A percentile compares a stretch with the other conserved stretches of the same genome.
Conservation (phyloP, 805 yeast genomes). For the Ogataea dorogensis region DNA sequence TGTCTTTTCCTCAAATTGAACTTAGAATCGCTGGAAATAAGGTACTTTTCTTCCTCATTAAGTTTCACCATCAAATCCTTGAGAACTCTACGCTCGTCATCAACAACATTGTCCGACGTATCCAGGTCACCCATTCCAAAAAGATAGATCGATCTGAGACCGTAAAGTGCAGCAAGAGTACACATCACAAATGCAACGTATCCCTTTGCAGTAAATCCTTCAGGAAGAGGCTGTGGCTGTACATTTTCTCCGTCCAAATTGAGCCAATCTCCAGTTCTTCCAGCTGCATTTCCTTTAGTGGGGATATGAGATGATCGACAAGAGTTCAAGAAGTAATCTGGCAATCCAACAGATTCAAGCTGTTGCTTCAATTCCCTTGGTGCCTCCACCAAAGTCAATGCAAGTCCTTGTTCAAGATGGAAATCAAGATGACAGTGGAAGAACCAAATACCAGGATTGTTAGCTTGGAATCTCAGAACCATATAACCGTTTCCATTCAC, state of each 20-base stretch:
- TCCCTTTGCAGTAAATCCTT: constrained; percentile 69
- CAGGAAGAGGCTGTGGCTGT: constrained; percentile 63
- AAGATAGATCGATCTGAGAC: constrained; percentile 55
- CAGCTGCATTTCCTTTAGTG: constrained; percentile 72
- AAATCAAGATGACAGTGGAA: constrained; percentile 91
- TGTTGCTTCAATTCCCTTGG: constrained; percentile 53
- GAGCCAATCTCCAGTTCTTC: constrained; percentile 50
- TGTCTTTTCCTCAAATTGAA: constrained; percentile 4
- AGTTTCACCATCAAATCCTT: constrained; percentile 16
- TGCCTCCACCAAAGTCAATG: constrained; percentile 68
- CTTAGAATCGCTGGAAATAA: constrained; percentile 3
- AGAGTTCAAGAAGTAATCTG: constrained; percentile 46
- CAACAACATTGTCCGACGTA: constrained; percentile 38
- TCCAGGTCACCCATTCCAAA: constrained; percentile 67
- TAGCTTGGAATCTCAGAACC: constrained; percentile 71
- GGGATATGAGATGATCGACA: constrained; percentile 50
- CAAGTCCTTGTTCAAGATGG: constrained; percentile 82
- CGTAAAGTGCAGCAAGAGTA: constrained; percentile 54
- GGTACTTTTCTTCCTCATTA: constrained; percentile 11
- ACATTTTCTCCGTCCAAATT: constrained; percentile 57
- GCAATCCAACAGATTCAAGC: constrained; percentile 31
- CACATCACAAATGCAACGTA: constrained; percentile 61
- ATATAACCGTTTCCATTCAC: constrained; percentile 67
- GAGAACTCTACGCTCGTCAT: constrained; percentile 18
- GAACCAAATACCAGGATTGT: constrained; percentile 92